phyloP scores from a whole-genome alignment of 257 asterid species.

The Penstemon davidsonii region DNA sequence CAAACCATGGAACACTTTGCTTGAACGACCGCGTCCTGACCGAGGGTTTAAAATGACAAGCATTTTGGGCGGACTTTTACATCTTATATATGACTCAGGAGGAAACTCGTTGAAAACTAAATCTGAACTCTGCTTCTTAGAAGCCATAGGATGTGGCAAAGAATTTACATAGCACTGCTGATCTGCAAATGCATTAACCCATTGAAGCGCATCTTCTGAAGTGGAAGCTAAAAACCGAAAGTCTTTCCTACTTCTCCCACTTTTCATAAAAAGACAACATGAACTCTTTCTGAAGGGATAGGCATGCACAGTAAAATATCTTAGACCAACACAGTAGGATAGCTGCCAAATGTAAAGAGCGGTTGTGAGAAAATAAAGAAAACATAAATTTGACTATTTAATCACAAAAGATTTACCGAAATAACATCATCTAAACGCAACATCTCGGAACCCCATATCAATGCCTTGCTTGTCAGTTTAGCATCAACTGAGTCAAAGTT shows the following conservation, averaged over 20 bases:
- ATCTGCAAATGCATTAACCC: conserved; percentile 97
- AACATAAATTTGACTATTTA: conserved; percentile 9
- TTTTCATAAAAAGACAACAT: conserved; percentile 55
- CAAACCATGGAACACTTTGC: conserved; percentile 81
- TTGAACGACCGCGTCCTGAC: conserved; percentile 96
- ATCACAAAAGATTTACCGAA: conserved; percentile 54
- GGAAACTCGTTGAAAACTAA: conserved; percentile 70
- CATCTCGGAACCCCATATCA: conserved; percentile 78
- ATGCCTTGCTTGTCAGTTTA: conserved; percentile 87
- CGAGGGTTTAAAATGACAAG: conserved; percentile 95
- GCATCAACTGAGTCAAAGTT: conserved; percentile 66
- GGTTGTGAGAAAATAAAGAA: conserved; percentile 23
- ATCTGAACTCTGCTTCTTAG: conserved; percentile 71
- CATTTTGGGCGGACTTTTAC: conserved; percentile 87
- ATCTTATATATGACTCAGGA: conserved; percentile 77
- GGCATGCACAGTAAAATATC: conserved; percentile 89
- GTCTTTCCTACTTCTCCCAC: conserved; percentile 74
- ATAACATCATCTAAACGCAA: conserved; percentile 72
- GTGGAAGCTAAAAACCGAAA: conserved; percentile 80
- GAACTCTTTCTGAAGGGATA: conserved; percentile 71
- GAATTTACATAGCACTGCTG: conserved; percentile 94
- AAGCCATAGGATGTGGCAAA: conserved; percentile 86
- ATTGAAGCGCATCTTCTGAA: conserved; percentile 81
- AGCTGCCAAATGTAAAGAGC: conserved; percentile 57
- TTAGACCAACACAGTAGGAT: conserved; percentile 82